Conservation (phyloP, 495 filamentous ascomycete genomes). For the Penicillium odoratum region DNA sequence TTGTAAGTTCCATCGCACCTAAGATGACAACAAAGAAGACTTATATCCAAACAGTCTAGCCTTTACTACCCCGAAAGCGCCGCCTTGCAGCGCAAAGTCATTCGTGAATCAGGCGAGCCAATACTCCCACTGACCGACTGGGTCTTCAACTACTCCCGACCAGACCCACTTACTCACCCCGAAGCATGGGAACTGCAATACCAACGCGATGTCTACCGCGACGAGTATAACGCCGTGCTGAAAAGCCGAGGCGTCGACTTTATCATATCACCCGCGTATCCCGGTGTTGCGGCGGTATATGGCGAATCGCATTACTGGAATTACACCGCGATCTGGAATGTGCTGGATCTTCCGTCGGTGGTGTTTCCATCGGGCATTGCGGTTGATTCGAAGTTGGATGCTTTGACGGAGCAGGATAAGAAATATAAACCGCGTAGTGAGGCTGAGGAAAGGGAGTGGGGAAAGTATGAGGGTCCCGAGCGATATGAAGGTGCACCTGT, state of each 20-base stretch:
- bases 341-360: constrained; percentile 64
- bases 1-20: constrained; percentile 33
- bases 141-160: constrained; percentile 54
- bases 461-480: constrained; percentile 34
- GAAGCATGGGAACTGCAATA: constrained; percentile 48
- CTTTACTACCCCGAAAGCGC: constrained; percentile 61
- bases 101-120: constrained; percentile 55
- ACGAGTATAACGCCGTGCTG: constrained; percentile 59
- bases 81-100: constrained; percentile 40
- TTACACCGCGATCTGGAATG: constrained; percentile 73
- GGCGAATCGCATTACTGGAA: constrained; percentile 66
- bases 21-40: background rate
- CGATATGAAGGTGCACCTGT: constrained; percentile 48
- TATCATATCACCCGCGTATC: constrained; percentile 64
- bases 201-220: constrained; percentile 57
- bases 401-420: constrained; percentile 22
- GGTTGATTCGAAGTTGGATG: constrained; percentile 43
- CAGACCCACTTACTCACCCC: constrained; percentile 37
- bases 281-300: constrained; percentile 59
- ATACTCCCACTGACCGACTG: constrained; percentile 56
- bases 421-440: constrained; percentile 33
- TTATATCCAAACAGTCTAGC: constrained; percentile 25
- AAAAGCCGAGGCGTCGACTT: constrained; percentile 65
- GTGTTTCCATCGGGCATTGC: constrained; percentile 54
- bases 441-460: constrained; percentile 41